phyloP scores from a whole-genome alignment of 495 filamentous ascomycete genomes.

The Annulohypoxylon stygium region DNA sequence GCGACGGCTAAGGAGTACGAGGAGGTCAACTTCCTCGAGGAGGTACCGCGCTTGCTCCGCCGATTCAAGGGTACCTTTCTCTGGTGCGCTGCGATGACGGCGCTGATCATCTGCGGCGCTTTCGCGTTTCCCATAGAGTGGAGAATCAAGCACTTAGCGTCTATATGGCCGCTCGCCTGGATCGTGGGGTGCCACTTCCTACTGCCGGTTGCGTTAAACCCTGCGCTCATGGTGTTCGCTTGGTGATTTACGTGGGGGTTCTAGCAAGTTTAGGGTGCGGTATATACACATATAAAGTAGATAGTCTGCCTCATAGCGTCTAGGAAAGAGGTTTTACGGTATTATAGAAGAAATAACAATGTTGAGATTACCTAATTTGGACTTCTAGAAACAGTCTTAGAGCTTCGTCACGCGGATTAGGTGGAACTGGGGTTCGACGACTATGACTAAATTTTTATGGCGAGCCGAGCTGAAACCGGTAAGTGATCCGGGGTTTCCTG shows the following conservation, averaged over 20 bases:
- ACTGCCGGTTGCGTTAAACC: conserved; percentile 72
- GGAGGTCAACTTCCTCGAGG: conserved; percentile 70
- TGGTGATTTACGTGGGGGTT: conserved; percentile 57
- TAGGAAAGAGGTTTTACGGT: neutral
- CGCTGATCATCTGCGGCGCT: conserved; percentile 62
- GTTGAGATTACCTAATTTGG: conserved; percentile 3
- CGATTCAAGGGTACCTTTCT: conserved; percentile 72
- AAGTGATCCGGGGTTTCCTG: conserved; percentile 6
- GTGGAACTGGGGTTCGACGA: neutral
- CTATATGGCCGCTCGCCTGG: conserved; percentile 69
- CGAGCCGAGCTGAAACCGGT: neutral
- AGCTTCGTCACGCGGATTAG: neutral
- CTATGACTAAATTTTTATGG: conserved; percentile 19
- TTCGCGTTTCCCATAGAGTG: conserved; percentile 64
- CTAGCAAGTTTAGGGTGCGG: neutral
- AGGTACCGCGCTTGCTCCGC: conserved; percentile 67
- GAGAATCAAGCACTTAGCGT: conserved; percentile 68
- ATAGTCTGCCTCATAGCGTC: neutral
- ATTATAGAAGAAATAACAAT: neutral
- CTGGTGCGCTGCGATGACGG: conserved; percentile 62
- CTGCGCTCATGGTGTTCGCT: conserved; percentile 75
- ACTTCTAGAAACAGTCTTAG: neutral
- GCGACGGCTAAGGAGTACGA: conserved; percentile 74
- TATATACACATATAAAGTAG: conserved; percentile 6
- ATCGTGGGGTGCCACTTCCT: conserved; percentile 69